These are phyloP conservation scores for Solanum rostratum DNA, from an alignment of 257 asterid genomes.

Conservation along the genomic window DNA sequence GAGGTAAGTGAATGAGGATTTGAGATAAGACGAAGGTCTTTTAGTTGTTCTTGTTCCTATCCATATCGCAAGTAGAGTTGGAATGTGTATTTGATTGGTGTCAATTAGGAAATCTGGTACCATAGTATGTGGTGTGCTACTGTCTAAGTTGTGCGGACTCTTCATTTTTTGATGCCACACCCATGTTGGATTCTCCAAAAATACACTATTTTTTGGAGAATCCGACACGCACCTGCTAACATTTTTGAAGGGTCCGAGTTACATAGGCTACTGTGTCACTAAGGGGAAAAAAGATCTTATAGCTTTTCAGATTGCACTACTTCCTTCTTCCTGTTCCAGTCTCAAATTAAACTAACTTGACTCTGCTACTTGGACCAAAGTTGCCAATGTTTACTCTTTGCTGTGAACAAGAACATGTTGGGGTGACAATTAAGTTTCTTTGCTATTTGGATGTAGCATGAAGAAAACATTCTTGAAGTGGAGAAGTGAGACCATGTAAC, in stretches of 20 bases:
- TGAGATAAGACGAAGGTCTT: neutral
- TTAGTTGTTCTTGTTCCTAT: neutral
- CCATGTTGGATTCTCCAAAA: too few relatives aligned
- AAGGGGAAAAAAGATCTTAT: neutral
- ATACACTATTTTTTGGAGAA: too few relatives aligned
- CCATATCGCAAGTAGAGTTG: neutral
- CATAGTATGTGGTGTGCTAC: neutral
- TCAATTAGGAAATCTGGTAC: neutral
- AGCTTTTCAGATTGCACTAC: neutral
- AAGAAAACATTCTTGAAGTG: neutral
- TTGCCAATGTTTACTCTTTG: neutral
- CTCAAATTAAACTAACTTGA: neutral
- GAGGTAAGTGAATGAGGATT: neutral
- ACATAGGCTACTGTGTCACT: neutral
- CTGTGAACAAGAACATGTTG: neutral
- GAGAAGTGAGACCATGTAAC: neutral
- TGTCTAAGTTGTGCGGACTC: too few relatives aligned
- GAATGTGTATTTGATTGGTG: neutral
- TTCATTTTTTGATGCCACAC: too few relatives aligned
- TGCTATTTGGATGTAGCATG: neutral
- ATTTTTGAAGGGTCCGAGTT: too few relatives aligned
- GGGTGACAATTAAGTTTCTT: neutral
- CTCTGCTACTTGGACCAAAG: neutral
- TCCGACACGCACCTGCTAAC: too few relatives aligned
- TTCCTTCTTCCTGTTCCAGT: neutral